Evolutionary conservation across 805 yeast species (phyloP).

Genomic region (Hanseniaspora lindneri): DNA sequence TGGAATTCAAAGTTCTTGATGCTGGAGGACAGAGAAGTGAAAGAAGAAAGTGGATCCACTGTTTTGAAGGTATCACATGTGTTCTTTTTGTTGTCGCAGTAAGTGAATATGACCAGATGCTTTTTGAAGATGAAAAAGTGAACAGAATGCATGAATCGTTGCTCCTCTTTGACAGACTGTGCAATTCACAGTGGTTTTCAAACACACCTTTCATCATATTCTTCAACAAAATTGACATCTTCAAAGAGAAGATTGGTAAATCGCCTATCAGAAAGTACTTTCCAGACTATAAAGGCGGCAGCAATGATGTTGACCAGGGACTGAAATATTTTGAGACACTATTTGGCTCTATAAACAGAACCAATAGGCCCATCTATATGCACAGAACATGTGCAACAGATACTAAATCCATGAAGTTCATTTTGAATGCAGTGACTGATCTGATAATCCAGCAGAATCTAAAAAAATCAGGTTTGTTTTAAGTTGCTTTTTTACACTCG

Average conservation of each 20-base stretch:
- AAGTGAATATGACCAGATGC: constrained; percentile 81
- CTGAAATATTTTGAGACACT: constrained; percentile 56
- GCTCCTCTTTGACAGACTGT: constrained; percentile 65
- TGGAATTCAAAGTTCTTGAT: constrained; percentile 68
- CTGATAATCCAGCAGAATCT: constrained; percentile 74
- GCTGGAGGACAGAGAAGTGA: constrained; percentile 96
- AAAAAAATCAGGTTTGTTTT: constrained; percentile 64
- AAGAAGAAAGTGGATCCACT: constrained; percentile 87
- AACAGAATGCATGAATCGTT: constrained; percentile 88
- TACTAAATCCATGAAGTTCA: constrained; percentile 76
- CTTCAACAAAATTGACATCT: constrained; percentile 75
- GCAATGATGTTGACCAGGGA: constrained; percentile 55
- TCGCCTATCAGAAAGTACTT: constrained; percentile 62
- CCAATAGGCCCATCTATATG: constrained; percentile 66
- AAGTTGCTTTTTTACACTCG: too few species aligned
- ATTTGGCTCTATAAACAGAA: constrained; percentile 51
- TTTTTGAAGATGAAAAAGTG: constrained; percentile 80
- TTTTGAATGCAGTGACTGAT: constrained; percentile 84
- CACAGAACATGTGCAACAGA: constrained; percentile 96
- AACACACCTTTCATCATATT: constrained; percentile 82
- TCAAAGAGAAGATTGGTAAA: constrained; percentile 53
- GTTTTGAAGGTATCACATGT: constrained; percentile 81
- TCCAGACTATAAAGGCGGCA: constrained; percentile 63
- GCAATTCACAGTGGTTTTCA: constrained; percentile 75
- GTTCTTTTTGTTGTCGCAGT: constrained; percentile 80